Evolutionary conservation across 257 asterid species (phyloP).

Genomic region (Handroanthus guayacan): DNA sequence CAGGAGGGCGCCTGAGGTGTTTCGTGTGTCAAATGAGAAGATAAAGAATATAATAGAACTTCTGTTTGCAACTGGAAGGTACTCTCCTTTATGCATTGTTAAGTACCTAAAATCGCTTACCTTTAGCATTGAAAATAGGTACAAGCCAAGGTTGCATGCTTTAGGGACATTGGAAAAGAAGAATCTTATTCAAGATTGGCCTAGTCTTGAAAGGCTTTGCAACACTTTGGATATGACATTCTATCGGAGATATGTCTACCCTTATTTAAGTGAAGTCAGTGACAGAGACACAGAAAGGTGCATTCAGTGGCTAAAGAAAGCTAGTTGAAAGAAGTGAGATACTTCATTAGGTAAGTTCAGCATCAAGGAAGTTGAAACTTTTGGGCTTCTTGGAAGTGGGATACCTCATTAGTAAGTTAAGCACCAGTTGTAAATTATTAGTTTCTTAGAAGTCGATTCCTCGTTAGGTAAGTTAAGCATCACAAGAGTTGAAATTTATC

Average conservation of each 20-base stretch:
- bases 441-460: too few species aligned
- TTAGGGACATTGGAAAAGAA: constrained; percentile 32
- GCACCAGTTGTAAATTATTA: too few species aligned
- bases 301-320: neutral
- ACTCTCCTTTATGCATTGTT: constrained; percentile 22
- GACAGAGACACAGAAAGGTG: neutral
- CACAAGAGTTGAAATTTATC: too few species aligned
- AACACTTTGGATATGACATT: neutral
- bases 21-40: constrained; percentile 32
- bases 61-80: constrained; percentile 31
- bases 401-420: too few species aligned
- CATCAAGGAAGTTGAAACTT: too few species aligned
- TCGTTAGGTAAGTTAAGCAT: neutral
- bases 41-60: constrained; percentile 27
- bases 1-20: constrained; percentile 32
- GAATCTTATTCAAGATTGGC: constrained; percentile 20
- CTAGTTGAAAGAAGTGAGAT: too few species aligned
- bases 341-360: neutral
- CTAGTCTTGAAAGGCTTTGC: constrained; percentile 1
- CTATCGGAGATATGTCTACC: constrained; percentile 23
- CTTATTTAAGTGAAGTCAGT: constrained; percentile 30
- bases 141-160: constrained; percentile 33
- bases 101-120: constrained; percentile 29
- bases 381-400: too few species aligned
- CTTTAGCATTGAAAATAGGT: constrained; percentile 36